A percentile compares a stretch with the other conserved stretches of the same genome.
Evolutionary conservation across 257 asterid genomes (phyloP).

Genomic region (Plectranthus barbatus): DNA sequence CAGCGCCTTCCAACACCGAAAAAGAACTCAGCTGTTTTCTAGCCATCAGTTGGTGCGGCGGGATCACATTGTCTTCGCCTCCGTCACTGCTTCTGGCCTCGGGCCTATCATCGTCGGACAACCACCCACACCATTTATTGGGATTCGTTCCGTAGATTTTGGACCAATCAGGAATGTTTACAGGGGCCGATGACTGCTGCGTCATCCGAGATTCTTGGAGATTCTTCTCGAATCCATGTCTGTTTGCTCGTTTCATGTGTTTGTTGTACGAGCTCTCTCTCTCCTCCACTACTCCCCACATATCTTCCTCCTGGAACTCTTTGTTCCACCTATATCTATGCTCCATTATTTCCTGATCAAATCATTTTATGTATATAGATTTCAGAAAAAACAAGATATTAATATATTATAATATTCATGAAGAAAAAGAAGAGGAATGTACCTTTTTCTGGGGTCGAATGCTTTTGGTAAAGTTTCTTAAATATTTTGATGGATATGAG

Average conservation of each 20-base stretch:
- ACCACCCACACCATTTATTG: background rate
- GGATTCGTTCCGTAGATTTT: slow-evolving; percentile 15
- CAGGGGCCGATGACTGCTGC: slow-evolving; percentile 30
- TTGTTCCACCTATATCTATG: slow-evolving; percentile 14
- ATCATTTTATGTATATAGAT: background rate
- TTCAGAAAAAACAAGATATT: too few relatives aligned
- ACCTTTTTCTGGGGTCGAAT: too few relatives aligned
- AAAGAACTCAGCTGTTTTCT: slow-evolving; percentile 34
- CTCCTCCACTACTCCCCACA: slow-evolving; percentile 29
- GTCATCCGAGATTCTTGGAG: background rate
- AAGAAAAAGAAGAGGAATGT: too few relatives aligned
- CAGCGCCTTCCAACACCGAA: slow-evolving; percentile 64
- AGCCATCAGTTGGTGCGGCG: slow-evolving; percentile 65
- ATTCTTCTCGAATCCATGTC: slow-evolving; percentile 20
- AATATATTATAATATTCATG: too few relatives aligned
- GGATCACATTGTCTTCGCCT: slow-evolving; percentile 4
- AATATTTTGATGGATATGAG: too few relatives aligned
- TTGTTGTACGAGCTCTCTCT: background rate
- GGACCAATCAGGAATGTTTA: slow-evolving; percentile 55
- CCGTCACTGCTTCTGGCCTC: too few relatives aligned
- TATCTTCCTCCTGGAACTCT: slow-evolving; percentile 53
- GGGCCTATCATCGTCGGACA: background rate
- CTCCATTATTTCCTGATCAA: background rate
- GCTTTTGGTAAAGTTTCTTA: too few relatives aligned
- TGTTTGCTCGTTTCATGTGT: background rate